A percentile compares a stretch with the other conserved stretches of the same genome.
Conservation (phyloP, 2,329 filamentous ascomycete genomes). For the Colletotrichum plurivorum region DNA sequence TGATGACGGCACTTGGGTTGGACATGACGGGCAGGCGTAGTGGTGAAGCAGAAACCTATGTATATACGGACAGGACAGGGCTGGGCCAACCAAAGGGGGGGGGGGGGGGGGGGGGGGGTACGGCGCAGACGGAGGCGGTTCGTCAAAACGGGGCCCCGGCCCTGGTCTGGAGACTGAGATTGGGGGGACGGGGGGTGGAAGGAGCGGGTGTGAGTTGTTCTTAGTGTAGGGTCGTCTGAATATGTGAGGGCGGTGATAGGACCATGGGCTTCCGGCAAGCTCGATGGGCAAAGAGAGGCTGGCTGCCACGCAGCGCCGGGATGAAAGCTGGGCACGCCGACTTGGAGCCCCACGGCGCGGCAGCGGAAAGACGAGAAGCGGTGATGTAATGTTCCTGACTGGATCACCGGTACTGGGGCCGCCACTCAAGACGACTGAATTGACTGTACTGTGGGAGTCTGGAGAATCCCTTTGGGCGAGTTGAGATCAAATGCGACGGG, state of each 20-base stretch:
- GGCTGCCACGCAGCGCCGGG: constrained; percentile 27
- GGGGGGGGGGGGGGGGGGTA: too few species aligned
- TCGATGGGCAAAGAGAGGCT: constrained; percentile 10
- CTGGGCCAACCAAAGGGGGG: constrained; percentile 50
- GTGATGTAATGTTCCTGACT: constrained; percentile 39
- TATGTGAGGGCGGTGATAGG: constrained; percentile 35
- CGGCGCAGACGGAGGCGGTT: constrained; percentile 40
- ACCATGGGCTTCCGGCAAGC: constrained; percentile 31
- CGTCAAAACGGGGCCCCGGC: constrained; percentile 40
- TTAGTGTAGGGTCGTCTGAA: constrained; percentile 27
- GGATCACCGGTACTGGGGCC: constrained; percentile 21
- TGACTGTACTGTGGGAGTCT: not conserved
- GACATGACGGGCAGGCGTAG: constrained; percentile 61
- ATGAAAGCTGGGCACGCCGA: constrained; percentile 20
- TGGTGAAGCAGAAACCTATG: constrained; percentile 37
- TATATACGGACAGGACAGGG: constrained; percentile 44
- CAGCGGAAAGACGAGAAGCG: constrained; percentile 23
- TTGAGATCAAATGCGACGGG: constrained; percentile 19
- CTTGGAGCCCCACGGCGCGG: constrained; percentile 30
- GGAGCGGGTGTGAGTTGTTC: constrained; percentile 32
- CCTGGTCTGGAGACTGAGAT: constrained; percentile 33
- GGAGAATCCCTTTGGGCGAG: constrained; percentile 13
- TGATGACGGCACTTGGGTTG: constrained; percentile 66
- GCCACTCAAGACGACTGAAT: constrained; percentile 23
- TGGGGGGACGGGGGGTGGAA: not conserved